Percentiles rank a stretch among this genome's conserved stretches.
Evolutionary conservation across 352 stramenopile genomes (phyloP).

Genomic region (Phytophthora nicotianae): DNA sequence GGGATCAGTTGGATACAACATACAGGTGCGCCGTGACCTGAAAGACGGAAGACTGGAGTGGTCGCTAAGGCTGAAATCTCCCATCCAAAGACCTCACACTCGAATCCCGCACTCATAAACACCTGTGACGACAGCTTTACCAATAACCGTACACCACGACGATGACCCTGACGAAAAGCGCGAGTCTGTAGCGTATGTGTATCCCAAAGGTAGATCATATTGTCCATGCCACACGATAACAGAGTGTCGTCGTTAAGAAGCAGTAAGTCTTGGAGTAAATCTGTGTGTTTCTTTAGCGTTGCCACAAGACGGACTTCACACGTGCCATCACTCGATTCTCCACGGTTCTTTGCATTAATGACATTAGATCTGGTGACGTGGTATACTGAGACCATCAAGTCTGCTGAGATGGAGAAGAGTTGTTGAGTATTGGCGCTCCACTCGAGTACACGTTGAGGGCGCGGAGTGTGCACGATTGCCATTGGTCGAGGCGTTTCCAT

Average conservation of each 20-base stretch:
- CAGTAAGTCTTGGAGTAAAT: constrained; percentile 76
- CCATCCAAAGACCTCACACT: constrained; percentile 78
- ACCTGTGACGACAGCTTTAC: constrained; percentile 66
- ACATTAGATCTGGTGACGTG: constrained; percentile 38
- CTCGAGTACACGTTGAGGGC: constrained; percentile 74
- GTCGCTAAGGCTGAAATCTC: constrained; percentile 68
- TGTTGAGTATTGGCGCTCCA: constrained; percentile 59
- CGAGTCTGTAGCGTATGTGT: constrained; percentile 52
- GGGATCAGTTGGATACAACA: constrained; percentile 73
- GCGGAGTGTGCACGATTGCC: constrained; percentile 65
- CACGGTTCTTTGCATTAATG: constrained; percentile 19
- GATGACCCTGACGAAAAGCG: constrained; percentile 59
- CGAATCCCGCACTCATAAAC: constrained; percentile 80
- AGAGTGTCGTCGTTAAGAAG: constrained; percentile 74
- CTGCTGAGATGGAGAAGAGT: constrained; percentile 76
- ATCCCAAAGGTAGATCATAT: constrained; percentile 78
- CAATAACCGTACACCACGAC: constrained; percentile 63
- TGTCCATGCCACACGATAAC: constrained; percentile 80
- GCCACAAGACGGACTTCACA: constrained; percentile 62
- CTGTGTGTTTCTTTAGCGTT: constrained; percentile 69
- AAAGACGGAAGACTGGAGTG: constrained; percentile 70
- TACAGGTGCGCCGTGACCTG: constrained; percentile 68
- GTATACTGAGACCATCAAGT: constrained; percentile 75
- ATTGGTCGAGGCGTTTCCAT: constrained; percentile 69
- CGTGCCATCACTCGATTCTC: constrained; percentile 36